Conservation (phyloP, 495 filamentous ascomycete species). For the Beverwykella pulmonaria region DNA sequence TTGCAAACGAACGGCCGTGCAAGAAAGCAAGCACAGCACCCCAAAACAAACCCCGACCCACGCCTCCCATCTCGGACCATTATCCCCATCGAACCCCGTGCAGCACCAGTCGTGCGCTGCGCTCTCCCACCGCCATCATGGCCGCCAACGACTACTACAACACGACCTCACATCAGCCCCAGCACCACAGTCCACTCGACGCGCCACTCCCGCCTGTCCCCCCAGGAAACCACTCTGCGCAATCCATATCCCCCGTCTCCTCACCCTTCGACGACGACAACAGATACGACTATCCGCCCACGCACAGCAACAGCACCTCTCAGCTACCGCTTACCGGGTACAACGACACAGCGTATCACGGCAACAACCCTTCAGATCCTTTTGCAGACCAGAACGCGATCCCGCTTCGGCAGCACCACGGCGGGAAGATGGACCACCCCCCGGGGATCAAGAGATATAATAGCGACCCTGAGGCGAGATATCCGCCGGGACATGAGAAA, state of each 20-base stretch:
- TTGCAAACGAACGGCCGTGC: too few relatives aligned
- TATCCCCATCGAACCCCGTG: background rate
- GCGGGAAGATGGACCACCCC: conserved; percentile 42
- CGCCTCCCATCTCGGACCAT: background rate
- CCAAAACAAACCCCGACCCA: background rate
- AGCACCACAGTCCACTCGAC: conserved; percentile 41
- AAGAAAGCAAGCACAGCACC: too few relatives aligned
- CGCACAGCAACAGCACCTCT: conserved; percentile 48
- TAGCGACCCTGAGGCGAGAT: conserved; percentile 41
- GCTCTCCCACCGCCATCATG: conserved; percentile 56
- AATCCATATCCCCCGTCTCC: conserved; percentile 32
- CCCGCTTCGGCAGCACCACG: conserved; percentile 48
- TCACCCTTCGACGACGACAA: conserved; percentile 59
- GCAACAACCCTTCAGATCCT: conserved; percentile 47
- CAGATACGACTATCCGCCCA: conserved; percentile 57
- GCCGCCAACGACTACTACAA: conserved; percentile 83
- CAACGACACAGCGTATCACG: conserved; percentile 53
- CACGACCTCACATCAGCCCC: conserved; percentile 43
- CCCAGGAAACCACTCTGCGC: conserved; percentile 30
- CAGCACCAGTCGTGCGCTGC: background rate
- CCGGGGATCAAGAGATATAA: conserved; percentile 36
- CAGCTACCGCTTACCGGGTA: conserved; percentile 6
- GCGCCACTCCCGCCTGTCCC: conserved; percentile 51
- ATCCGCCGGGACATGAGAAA: conserved; percentile 53
- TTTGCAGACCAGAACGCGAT: conserved; percentile 70